A percentile compares a stretch with the other conserved stretches of the same genome.
phyloP scores from a whole-genome alignment of 495 filamentous ascomycete genomes.

The Penicillium bovifimosum region DNA sequence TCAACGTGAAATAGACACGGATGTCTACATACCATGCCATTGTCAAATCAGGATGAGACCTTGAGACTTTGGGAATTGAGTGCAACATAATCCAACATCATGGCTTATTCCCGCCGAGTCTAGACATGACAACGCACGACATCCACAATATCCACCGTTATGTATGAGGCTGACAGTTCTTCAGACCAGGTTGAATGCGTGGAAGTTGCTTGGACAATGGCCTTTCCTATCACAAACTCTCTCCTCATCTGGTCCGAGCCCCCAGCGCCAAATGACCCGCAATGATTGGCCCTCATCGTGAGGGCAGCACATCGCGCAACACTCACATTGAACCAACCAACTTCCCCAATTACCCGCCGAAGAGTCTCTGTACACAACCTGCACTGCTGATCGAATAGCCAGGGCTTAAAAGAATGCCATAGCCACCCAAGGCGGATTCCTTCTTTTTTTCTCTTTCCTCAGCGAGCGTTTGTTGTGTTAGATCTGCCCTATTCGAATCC shows the following conservation, averaged over 20 bases:
- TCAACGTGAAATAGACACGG: no score
- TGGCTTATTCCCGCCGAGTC: not conserved
- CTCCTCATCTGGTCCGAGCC: not conserved
- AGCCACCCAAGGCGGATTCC: constrained; percentile 37
- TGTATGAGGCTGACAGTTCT: not conserved
- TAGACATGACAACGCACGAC: not conserved
- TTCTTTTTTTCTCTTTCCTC: constrained; percentile 50
- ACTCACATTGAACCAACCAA: constrained; percentile 15
- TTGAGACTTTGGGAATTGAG: no score
- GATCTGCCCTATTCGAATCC: constrained; percentile 52
- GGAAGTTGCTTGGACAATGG: not conserved
- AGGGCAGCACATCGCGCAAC: constrained; percentile 15
- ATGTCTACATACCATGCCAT: no score
- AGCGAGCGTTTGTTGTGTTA: constrained; percentile 69
- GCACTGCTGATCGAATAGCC: constrained; percentile 12
- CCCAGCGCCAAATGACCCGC: constrained; percentile 10
- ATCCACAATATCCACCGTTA: not conserved
- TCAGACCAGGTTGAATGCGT: not conserved
- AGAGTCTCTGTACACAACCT: not conserved
- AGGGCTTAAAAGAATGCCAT: constrained; percentile 30
- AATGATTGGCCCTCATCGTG: constrained; percentile 5
- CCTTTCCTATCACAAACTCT: constrained; percentile 1
- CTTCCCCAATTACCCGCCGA: constrained; percentile 21
- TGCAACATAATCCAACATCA: not conserved
- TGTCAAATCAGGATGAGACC: no score